Base-by-base conservation (phyloP, 73 alveolate genomes). In the Diophrys sp. region DNA sequence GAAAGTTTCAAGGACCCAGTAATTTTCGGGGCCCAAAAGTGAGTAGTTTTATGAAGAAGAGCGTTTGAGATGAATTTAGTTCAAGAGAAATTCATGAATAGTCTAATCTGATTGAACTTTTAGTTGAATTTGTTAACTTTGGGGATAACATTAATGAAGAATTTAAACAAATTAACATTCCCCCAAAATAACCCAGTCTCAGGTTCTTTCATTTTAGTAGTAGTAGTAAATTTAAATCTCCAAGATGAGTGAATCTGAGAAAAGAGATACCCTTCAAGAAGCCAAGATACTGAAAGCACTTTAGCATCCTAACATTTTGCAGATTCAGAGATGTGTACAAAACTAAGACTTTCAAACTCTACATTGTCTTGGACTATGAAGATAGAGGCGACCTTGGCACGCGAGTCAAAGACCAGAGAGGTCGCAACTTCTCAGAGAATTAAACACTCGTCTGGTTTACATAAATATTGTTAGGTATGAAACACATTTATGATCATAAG, bases 341-440 rank as follows among this genome's bases (percentile, higher is more conserved):
- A 68, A 90, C 98, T 31, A 81, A 90, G 57, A 85, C 78, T 66
- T 92, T 92, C 30, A 95, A 89, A 74, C 87, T 96, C 67, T 90
- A 95, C 89, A 96, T 96, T 33, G 96, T 96, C 72, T 94, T 93
- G 97, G 99, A 96, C 88, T 96, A 86, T 74, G 99, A 98, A 14
- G 98, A 96, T 85, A 98, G 96, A 14, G 99, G 98, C 0, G 99
- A 95, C 73, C 89, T 95, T 54, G 79, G 83, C 57, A 80, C 79
- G 75, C 82, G 89, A 83, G 91, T 95, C 82, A 91, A 93, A 79
- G 90, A 85, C 26, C 87, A 91, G 73, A 67, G 79, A 67, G 91
- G 89, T 23, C 62, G 87, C 14, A 76, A 70, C 66, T 89, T 93
- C 57, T 78, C 77, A 30, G 98, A 93, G 84, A 76, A 56, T 34